Conservation (phyloP, 2,329 filamentous ascomycete species). For the Celoporthe dispersa region DNA sequence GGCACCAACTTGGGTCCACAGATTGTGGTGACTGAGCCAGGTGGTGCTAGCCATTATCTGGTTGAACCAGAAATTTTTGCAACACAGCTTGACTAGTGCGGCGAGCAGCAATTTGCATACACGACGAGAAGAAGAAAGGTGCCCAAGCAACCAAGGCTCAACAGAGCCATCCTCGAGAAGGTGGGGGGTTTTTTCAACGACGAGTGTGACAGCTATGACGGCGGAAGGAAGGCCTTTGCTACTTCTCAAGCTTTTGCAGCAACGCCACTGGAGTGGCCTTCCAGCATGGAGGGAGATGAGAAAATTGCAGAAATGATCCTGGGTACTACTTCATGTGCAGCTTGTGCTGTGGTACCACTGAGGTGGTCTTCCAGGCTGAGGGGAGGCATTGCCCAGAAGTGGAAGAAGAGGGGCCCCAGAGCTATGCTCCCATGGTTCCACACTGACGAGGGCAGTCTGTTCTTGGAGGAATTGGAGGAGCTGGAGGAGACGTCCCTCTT, state of each 20-base stretch:
- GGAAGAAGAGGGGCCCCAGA: conserved; percentile 3
- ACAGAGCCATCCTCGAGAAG: background rate
- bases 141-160: background rate
- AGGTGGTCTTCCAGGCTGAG: background rate
- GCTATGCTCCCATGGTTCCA: conserved; percentile 8
- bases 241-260: background rate
- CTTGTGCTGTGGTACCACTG: background rate
- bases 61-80: conserved; percentile 8
- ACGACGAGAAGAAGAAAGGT: background rate
- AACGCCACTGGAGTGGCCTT: background rate
- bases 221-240: background rate
- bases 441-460: background rate
- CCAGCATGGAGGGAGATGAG: background rate
- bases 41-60: conserved; percentile 19
- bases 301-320: background rate
- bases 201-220: background rate
- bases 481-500: conserved; percentile 3
- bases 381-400: conserved; percentile 7
- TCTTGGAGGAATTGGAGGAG: background rate
- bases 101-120: background rate
- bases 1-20: conserved; percentile 22
- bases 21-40: conserved; percentile 23
- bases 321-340: background rate
- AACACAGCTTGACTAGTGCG: conserved; percentile 9
- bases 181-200: too few relatives aligned